phyloP scores from a whole-genome alignment of 495 filamentous ascomycete genomes.

The Penicillium turbatum region DNA sequence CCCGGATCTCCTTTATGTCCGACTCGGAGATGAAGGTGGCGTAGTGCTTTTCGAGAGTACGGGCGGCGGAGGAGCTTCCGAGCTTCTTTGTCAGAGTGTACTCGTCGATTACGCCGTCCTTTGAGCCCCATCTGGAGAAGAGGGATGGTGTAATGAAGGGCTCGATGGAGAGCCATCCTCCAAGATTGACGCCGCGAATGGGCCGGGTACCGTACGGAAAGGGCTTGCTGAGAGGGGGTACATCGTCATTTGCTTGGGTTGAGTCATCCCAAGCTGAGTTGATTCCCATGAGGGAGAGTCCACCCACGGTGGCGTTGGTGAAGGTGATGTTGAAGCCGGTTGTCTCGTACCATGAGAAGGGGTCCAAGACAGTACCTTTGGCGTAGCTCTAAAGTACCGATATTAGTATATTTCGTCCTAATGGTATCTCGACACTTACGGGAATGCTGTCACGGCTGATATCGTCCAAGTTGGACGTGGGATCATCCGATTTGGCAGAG shows the following conservation, averaged over 20 bases:
- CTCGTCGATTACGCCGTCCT: slow-evolving; percentile 75
- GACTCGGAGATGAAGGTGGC: slow-evolving; percentile 77
- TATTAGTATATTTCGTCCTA: not conserved
- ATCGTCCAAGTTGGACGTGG: slow-evolving; percentile 55
- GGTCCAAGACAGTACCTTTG: slow-evolving; percentile 77
- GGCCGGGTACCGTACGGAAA: slow-evolving; percentile 72
- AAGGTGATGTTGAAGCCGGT: slow-evolving; percentile 92
- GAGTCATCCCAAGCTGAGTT: slow-evolving; percentile 85
- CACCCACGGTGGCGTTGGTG: slow-evolving; percentile 78
- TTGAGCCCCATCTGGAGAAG: slow-evolving; percentile 62
- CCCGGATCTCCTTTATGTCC: slow-evolving; percentile 77
- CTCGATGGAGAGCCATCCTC: slow-evolving; percentile 92
- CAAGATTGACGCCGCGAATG: slow-evolving; percentile 86
- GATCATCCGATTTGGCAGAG: slow-evolving; percentile 27
- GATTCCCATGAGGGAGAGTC: slow-evolving; percentile 84
- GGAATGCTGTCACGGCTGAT: slow-evolving; percentile 63
- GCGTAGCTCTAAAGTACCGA: slow-evolving; percentile 39
- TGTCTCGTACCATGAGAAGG: slow-evolving; percentile 90
- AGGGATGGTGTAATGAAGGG: slow-evolving; percentile 94
- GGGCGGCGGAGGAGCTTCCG: slow-evolving; percentile 51
- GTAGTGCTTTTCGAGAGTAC: slow-evolving; percentile 83
- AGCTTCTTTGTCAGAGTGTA: slow-evolving; percentile 71
- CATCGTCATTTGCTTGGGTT: slow-evolving; percentile 67
- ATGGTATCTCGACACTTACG: slow-evolving; percentile 15
- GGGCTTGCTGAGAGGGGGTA: slow-evolving; percentile 67